Base-by-base conservation (phyloP, 2,329 filamentous ascomycete genomes). In the Neofusicoccum parvum region DNA sequence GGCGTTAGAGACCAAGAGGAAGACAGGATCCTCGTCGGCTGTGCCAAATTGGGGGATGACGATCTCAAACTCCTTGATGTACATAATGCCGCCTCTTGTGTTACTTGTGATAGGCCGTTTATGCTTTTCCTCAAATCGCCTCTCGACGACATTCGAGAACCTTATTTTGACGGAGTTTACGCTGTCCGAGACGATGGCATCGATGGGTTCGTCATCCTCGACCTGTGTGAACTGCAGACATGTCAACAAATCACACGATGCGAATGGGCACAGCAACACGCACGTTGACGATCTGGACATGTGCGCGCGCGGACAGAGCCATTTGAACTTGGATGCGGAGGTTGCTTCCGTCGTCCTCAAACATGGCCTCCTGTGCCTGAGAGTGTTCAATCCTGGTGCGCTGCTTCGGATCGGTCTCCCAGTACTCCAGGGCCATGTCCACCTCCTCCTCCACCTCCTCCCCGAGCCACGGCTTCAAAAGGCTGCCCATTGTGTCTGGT, bases 291-390 rank as follows among this genome's bases (percentile, higher is more conserved):
- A 77, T 66, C 15, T 72, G 71, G 62, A 76, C 66, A 43, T 27
- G 48, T 45, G 68, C 64, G 41, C 62, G 43, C 20, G 67, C 64
- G 7, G 63, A 1, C 12, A 12, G 3, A 12, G 12, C 48, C 27
- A 65, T 60, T 11, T 69, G 64, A 39, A 69, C 68, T 49, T 67
- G 59, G 12, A 75, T 74, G 59, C 74, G 73, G 3, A 78, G 62
- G 43, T 72, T 73, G 56, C 73, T 76, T 39, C 75, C 75, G 69
- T 76, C 74, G 65, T 77, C 71, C 64, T 74, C 71, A 65, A 73
- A 78, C 6, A 76, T 43, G n/a, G 67, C n/a, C 20, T 53, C 17
- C 12, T 48, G 59, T n/a, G 17, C 3, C 17, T 65, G 53, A 6
- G 53, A 62, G 32, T 32, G 15, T 17, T 4, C 5, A n/a, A 15